Base-by-base conservation (phyloP, 2,329 filamentous ascomycete genomes). In the Aspergillus novofumigatus region DNA sequence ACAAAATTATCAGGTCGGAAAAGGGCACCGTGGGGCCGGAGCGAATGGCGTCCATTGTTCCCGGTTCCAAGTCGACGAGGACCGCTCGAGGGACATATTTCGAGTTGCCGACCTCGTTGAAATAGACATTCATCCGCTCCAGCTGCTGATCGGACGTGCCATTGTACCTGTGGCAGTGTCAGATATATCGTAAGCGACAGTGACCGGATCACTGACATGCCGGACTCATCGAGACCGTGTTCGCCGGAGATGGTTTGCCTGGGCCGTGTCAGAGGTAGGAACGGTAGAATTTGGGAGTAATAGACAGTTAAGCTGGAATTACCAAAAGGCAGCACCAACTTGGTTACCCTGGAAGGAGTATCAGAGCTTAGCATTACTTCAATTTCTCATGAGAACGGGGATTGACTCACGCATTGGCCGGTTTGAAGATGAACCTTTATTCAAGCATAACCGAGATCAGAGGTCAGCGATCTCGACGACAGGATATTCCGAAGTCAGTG, bases 1-100 rank as follows among this genome's bases (percentile, higher is more conserved):
- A 97, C 91, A 82, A 97, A 97, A 89, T 97, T 99, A 84, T 99
- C 94, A 77, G 94, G 94, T 67, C 94, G 92, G 91, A 99, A 97
- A 69, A 99, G 92, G 84, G 96, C 90, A 71, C 94, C 94, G 78
- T 97, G 97, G 67, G 94, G 94, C 94, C 93, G 71, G 93, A 91
- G 78, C 93, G 93, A 82, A 99, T 93, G 69, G 94, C 94, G 72
- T 99, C 94, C 93, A 97, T 99, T 81, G 94, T 97, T 81, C 94
- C 94, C 69, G 94, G 94, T 86, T 99, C 94, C 75, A 99, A 86
- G 83, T 99, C 94, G 84, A 99, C 92, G 72, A 99, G 92, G 78
- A 99, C 94, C 73, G 94, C 93, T 83, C 94, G 94, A 73, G 94
- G 94, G 75, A 99, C 94, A 83, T 96, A 97, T 84, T 97, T 97